These are phyloP conservation scores for Fomitopsis pulvina DNA, from an alignment of 768 basidiomycete species.

Conservation along the genomic window DNA sequence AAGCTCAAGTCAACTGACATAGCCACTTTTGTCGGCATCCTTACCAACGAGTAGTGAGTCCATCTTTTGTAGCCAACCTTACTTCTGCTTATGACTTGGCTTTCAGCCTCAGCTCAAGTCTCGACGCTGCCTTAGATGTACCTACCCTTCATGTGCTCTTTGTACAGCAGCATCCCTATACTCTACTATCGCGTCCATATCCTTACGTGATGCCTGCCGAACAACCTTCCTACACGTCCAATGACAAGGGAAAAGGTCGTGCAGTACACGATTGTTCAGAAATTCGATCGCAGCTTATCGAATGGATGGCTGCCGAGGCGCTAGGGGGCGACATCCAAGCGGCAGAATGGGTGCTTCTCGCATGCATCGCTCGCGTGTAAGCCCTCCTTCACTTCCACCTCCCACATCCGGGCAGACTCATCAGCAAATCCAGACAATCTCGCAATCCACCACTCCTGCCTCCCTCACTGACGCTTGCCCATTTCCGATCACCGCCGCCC, in stretches of 20 bases:
- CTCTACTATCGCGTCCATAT: conserved; percentile 34
- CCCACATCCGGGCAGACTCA: neutral
- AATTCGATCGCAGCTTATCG: conserved; percentile 50
- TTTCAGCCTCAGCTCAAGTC: conserved; percentile 28
- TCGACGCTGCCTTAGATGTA: conserved; percentile 32
- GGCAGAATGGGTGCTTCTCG: conserved; percentile 71
- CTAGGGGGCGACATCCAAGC: conserved; percentile 62
- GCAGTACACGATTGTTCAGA: conserved; percentile 9
- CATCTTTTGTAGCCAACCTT: neutral
- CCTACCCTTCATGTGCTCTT: conserved; percentile 71
- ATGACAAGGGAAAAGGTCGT: neutral
- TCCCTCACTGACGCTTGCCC: conserved; percentile 54
- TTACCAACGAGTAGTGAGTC: conserved; percentile 58
- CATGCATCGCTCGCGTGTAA: conserved; percentile 56
- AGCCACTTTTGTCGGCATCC: conserved; percentile 67
- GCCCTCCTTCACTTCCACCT: conserved; percentile 24
- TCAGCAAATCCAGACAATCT: conserved; percentile 45
- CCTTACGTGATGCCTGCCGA: conserved; percentile 18
- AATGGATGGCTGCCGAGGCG: conserved; percentile 68
- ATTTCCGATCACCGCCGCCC: conserved; percentile 44
- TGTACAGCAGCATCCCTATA: conserved; percentile 31
- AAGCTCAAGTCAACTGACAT: conserved; percentile 55
- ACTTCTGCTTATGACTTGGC: neutral
- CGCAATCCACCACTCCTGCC: conserved; percentile 63
- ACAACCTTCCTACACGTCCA: conserved; percentile 6